Evolutionary conservation across 2,329 filamentous ascomycete species (phyloP).

Genomic region (Neonectria coccinea): DNA sequence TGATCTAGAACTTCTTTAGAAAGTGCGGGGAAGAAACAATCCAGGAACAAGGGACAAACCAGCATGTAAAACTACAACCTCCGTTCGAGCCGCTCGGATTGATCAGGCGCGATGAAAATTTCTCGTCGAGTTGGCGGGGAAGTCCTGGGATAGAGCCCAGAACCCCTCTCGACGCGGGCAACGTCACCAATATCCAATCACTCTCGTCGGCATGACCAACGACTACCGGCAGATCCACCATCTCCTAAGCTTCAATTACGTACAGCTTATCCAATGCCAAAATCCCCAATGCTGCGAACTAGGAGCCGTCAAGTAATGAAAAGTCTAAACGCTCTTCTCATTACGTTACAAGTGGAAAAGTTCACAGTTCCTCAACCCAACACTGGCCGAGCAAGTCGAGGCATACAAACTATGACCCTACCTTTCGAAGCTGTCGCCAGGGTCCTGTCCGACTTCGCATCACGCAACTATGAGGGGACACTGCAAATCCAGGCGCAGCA

Average conservation of each 20-base stretch:
- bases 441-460: constrained; percentile 2
- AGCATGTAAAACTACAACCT: background rate
- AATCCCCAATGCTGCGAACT: background rate
- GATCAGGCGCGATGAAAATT: constrained; percentile 7
- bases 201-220: constrained; percentile 1
- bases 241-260: constrained; percentile 5
- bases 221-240: background rate
- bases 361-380: background rate
- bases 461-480: background rate
- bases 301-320: background rate
- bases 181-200: constrained; percentile 9
- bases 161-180: background rate
- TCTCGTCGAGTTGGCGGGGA: background rate
- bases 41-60: background rate
- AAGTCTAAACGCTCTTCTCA: background rate
- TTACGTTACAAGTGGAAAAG: constrained; percentile 1
- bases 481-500: background rate
- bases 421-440: background rate
- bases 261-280: background rate
- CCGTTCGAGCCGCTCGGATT: background rate
- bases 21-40: background rate
- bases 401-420: constrained; percentile 7
- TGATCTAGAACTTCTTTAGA: background rate
- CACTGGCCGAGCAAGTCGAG: background rate
- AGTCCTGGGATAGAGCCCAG: constrained; percentile 2